A percentile compares a stretch with the other conserved stretches of the same genome.
Evolutionary conservation across 495 filamentous ascomycete species (phyloP).

Genomic region (Xeromyces bisporus): DNA sequence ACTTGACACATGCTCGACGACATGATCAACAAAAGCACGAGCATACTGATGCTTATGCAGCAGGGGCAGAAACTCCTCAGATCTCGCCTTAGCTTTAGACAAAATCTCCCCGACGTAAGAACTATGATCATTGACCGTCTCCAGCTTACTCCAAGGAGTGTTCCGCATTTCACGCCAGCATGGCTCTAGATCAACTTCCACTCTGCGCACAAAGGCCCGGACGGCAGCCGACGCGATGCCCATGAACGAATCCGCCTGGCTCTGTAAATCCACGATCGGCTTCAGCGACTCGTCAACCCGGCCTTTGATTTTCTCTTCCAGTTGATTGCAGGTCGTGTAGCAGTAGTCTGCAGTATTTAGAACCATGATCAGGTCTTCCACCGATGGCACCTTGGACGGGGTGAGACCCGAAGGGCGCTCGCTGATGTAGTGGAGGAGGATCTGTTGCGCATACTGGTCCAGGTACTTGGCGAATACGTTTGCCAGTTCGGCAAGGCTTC

Average conservation of each 20-base stretch:
- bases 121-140: slow-evolving; percentile 89
- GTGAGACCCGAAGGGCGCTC: slow-evolving; percentile 33
- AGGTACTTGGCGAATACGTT: slow-evolving; percentile 82
- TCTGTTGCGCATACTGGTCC: slow-evolving; percentile 88
- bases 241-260: slow-evolving; percentile 88
- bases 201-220: slow-evolving; percentile 62
- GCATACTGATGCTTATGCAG: slow-evolving; percentile 91
- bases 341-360: slow-evolving; percentile 97
- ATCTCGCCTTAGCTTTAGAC: slow-evolving; percentile 46
- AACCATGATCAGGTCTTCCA: slow-evolving; percentile 68
- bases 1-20: slow-evolving; percentile 69
- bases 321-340: slow-evolving; percentile 75
- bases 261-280: slow-evolving; percentile 67
- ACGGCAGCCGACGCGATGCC: slow-evolving; percentile 83
- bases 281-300: slow-evolving; percentile 65
- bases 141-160: slow-evolving; percentile 87
- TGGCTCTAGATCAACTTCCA: slow-evolving; percentile 66
- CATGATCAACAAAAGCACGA: slow-evolving; percentile 81
- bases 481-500: slow-evolving; percentile 69
- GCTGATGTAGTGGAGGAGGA: slow-evolving; percentile 65
- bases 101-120: slow-evolving; percentile 75
- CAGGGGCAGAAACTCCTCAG: slow-evolving; percentile 54
- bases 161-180: slow-evolving; percentile 96
- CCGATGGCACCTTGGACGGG: slow-evolving; percentile 36
- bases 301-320: slow-evolving; percentile 88